These are phyloP conservation scores for Ramalina peruviana DNA, from an alignment of 495 filamentous ascomycete species.

Conservation along the genomic window DNA sequence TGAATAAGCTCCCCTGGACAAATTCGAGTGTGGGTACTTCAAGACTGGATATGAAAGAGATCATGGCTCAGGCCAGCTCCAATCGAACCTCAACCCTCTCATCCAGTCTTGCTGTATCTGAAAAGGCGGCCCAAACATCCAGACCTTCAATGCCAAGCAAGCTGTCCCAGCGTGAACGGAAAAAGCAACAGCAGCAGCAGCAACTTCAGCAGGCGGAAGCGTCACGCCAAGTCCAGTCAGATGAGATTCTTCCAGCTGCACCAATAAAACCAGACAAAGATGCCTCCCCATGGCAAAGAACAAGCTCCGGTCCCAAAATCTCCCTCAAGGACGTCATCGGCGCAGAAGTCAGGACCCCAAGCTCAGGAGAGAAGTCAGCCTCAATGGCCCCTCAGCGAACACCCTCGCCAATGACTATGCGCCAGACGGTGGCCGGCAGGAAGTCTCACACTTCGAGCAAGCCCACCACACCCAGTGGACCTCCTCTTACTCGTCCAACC, in stretches of 20 bases:
- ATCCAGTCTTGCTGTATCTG: conserved; percentile 43
- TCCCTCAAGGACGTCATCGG: conserved; percentile 27
- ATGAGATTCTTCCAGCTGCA: neutral
- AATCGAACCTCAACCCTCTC: conserved; percentile 54
- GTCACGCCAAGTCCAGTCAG: conserved; percentile 4
- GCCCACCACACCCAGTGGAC: neutral
- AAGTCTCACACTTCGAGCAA: conserved; percentile 4
- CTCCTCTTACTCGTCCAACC: conserved; percentile 14
- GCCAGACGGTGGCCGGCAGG: conserved; percentile 46
- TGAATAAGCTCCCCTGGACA: conserved; percentile 41
- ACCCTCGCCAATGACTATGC: conserved; percentile 42
- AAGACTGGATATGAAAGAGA: conserved; percentile 69
- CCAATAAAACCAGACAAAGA: conserved; percentile 24
- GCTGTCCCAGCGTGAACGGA: conserved; percentile 83
- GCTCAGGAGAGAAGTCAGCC: conserved; percentile 11
- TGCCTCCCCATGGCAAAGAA: conserved; percentile 59
- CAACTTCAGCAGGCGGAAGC: conserved; percentile 18
- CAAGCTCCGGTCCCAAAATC: conserved; percentile 17
- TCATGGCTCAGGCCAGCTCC: conserved; percentile 64
- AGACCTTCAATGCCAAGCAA: conserved; percentile 22
- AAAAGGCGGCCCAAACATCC: conserved; percentile 21
- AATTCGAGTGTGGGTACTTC: conserved; percentile 36
- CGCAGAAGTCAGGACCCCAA: conserved; percentile 12
- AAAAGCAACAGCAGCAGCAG: conserved; percentile 61
- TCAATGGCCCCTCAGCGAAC: conserved; percentile 8